Percentiles rank a stretch among this genome's conserved stretches.
These are phyloP conservation scores for Penicillium subrubescens DNA, from an alignment of 495 filamentous ascomycete species.

Conservation along the genomic window DNA sequence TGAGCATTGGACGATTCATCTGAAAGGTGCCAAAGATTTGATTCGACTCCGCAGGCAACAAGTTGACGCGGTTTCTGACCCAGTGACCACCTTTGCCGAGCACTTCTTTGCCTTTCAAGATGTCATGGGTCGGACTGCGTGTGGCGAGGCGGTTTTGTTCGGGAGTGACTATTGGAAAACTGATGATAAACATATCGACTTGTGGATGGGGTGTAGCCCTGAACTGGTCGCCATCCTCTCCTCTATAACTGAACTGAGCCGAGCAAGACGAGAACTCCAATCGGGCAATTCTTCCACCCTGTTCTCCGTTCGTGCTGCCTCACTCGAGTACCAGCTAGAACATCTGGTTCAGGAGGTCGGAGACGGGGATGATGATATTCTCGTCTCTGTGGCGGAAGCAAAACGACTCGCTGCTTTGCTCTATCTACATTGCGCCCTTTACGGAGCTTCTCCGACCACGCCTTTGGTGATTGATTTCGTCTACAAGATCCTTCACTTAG, in stretches of 20 bases:
- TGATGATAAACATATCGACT: conserved; percentile 38
- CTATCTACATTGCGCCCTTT: conserved; percentile 46
- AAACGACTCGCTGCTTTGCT: conserved; percentile 45
- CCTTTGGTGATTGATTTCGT: conserved; percentile 41
- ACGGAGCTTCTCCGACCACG: conserved; percentile 41
- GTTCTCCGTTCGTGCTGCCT: conserved; percentile 35
- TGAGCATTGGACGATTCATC: conserved; percentile 46
- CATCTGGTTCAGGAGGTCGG: conserved; percentile 39
- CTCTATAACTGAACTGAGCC: conserved; percentile 46
- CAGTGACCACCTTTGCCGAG: conserved; percentile 42
- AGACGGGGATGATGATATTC: conserved; percentile 33
- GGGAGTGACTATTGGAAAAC: conserved; percentile 47
- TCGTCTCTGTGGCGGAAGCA: conserved; percentile 41
- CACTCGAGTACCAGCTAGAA: conserved; percentile 34
- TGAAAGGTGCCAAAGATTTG: conserved; percentile 46
- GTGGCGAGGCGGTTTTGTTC: conserved; percentile 43
- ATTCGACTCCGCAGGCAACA: conserved; percentile 41
- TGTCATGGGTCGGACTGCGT: conserved; percentile 51
- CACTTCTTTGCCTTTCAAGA: conserved; percentile 52
- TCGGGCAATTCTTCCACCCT: conserved; percentile 25
- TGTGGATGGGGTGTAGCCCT: conserved; percentile 52
- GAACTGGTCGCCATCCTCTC: conserved; percentile 44
- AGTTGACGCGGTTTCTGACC: conserved; percentile 21
- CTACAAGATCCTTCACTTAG: conserved; percentile 35
- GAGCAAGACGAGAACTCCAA: conserved; percentile 31